phyloP scores from a whole-genome alignment of 2,329 filamentous ascomycete species.

The Pseudogymnoascus sp. region DNA sequence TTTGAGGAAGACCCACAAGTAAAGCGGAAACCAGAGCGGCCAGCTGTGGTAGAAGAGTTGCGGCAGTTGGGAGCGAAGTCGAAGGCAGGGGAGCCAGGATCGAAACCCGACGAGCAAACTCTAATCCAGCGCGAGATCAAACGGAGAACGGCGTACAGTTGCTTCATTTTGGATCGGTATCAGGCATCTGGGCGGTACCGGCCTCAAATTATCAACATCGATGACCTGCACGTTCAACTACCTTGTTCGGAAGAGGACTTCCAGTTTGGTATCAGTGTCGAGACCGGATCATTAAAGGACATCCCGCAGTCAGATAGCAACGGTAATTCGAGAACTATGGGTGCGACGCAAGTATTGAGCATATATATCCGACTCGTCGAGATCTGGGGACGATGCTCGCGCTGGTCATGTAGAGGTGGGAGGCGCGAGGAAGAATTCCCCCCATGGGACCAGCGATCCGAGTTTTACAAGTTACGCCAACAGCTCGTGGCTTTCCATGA shows the following conservation, averaged over 20 bases:
- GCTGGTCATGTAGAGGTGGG: conserved; percentile 45
- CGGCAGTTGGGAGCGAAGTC: background rate
- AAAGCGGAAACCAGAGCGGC: conserved; percentile 21
- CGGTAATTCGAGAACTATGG: conserved; percentile 23
- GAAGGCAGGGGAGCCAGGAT: conserved; percentile 12
- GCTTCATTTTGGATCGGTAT: conserved; percentile 63
- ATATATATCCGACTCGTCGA: conserved; percentile 50
- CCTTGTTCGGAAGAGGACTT: conserved; percentile 61
- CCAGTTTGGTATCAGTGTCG: conserved; percentile 50
- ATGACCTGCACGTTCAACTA: conserved; percentile 56
- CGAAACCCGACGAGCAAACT: conserved; percentile 18
- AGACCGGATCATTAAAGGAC: conserved; percentile 40
- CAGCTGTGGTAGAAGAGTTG: conserved; percentile 6
- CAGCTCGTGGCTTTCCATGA: conserved; percentile 46
- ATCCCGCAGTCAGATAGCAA: background rate
- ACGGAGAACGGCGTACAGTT: conserved; percentile 66
- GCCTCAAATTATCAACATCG: conserved; percentile 48
- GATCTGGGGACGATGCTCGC: conserved; percentile 50
- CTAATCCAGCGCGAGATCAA: conserved; percentile 55
- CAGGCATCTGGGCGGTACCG: conserved; percentile 56
- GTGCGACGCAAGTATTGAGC: conserved; percentile 37
- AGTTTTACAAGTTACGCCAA: conserved; percentile 45
- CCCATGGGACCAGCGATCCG: conserved; percentile 51
- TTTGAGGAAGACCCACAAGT: conserved; percentile 41
- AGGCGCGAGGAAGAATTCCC: conserved; percentile 38